Percentiles rank a stretch among this genome's conserved stretches.
phyloP scores from a whole-genome alignment of 2,329 filamentous ascomycete species.

The Ophiostoma sp. region DNA sequence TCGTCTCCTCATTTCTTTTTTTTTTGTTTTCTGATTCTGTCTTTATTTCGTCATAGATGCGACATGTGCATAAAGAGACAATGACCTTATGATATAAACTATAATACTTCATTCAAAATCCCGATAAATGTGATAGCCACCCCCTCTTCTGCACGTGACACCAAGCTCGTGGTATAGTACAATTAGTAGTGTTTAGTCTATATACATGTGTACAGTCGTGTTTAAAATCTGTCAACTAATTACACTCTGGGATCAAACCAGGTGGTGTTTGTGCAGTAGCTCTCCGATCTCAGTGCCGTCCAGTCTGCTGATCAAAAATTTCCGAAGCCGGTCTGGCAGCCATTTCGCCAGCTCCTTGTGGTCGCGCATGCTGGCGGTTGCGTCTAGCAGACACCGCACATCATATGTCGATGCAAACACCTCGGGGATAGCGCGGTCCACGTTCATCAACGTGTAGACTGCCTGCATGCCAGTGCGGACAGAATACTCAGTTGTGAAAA shows the following conservation, averaged over 20 bases:
- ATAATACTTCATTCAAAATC: not conserved
- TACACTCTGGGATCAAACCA: slow-evolving; percentile 18
- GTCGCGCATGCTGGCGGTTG: slow-evolving; percentile 27
- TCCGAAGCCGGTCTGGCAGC: slow-evolving; percentile 26
- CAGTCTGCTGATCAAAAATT: slow-evolving; percentile 23
- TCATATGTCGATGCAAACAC: slow-evolving; percentile 33
- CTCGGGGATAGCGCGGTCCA: slow-evolving; percentile 31
- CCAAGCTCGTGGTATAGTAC: not conserved
- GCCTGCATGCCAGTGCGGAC: slow-evolving; percentile 37
- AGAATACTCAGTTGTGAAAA: slow-evolving; percentile 39
- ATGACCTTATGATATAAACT: slow-evolving; percentile 13
- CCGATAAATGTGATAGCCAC: not conserved
- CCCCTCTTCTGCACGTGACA: slow-evolving; percentile 5
- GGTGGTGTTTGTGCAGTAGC: slow-evolving; percentile 26
- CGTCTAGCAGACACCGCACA: slow-evolving; percentile 30
- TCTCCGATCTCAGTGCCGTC: slow-evolving; percentile 27
- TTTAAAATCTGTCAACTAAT: not conserved
- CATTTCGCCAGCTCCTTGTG: slow-evolving; percentile 28
- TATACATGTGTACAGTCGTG: not conserved
- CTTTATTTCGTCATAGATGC: not conserved
- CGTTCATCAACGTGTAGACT: slow-evolving; percentile 31
- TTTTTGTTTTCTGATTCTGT: not conserved
- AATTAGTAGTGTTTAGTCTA: not conserved
- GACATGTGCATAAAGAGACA: not conserved
- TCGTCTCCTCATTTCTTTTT: slow-evolving; percentile 5